A percentile compares a stretch with the other conserved stretches of the same genome.
phyloP scores from a whole-genome alignment of 2,329 filamentous ascomycete genomes.

The Fusarium sp. region DNA sequence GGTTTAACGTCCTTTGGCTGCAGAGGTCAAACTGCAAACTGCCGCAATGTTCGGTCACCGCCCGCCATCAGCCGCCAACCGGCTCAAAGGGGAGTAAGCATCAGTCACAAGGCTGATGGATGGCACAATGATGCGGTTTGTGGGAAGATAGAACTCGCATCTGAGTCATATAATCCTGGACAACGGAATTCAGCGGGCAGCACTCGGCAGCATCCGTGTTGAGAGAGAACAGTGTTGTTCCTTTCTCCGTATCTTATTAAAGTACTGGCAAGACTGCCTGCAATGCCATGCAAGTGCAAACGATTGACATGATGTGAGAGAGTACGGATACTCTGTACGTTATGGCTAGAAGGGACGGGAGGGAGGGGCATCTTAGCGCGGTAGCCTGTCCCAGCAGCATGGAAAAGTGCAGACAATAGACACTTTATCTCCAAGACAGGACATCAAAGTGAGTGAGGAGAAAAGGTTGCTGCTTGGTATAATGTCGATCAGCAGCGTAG shows the following conservation, averaged over 20 bases:
- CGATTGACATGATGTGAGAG: background rate
- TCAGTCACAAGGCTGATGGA: conserved; percentile 20
- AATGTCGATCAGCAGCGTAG: background rate
- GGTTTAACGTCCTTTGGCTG: conserved; percentile 30
- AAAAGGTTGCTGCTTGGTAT: background rate
- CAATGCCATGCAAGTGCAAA: background rate
- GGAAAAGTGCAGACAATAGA: conserved; percentile 25
- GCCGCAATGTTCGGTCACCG: conserved; percentile 18
- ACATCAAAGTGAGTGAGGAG: background rate
- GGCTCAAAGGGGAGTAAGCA: conserved; percentile 9
- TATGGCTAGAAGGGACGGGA: background rate
- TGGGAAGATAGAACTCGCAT: background rate
- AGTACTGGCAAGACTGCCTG: background rate
- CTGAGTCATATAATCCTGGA: background rate
- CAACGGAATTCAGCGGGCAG: background rate
- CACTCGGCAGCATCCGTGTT: background rate
- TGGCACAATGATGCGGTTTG: conserved; percentile 6
- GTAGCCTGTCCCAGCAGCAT: conserved; percentile 38
- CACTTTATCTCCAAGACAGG: background rate
- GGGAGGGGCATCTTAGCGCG: conserved; percentile 14
- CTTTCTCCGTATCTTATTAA: background rate
- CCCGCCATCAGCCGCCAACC: conserved; percentile 26
- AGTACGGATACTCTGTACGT: background rate
- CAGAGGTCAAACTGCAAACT: conserved; percentile 19
- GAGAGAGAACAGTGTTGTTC: background rate